These are phyloP conservation scores for Phialocephala sp. DNA, from an alignment of 2,329 filamentous ascomycete species.

Conservation along the genomic window DNA sequence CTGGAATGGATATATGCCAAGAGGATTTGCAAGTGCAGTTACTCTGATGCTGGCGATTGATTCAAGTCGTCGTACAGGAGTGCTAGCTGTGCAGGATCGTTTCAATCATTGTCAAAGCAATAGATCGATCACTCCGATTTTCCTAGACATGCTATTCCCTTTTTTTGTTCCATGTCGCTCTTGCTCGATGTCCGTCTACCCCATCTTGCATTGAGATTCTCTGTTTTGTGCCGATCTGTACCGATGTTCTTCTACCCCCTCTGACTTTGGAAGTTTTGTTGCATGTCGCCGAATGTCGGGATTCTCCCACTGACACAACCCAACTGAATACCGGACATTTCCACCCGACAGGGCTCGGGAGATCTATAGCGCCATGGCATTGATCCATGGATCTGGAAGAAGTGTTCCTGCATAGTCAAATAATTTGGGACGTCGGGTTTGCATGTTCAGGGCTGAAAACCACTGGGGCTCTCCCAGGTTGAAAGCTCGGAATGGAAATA, in stretches of 20 bases:
- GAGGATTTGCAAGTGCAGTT: not conserved
- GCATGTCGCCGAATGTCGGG: not conserved
- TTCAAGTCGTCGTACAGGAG: too few species aligned
- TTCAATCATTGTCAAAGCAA: not conserved
- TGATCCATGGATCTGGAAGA: constrained; percentile 1
- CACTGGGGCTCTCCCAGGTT: not conserved
- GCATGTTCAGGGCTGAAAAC: not conserved
- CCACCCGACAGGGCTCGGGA: not conserved
- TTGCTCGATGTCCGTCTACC: not conserved
- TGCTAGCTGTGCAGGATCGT: too few species aligned
- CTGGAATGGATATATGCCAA: not conserved
- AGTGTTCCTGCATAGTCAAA: not conserved
- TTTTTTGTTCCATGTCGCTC: not conserved
- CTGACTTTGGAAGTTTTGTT: not conserved
- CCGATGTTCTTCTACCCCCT: not conserved
- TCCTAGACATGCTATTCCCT: not conserved
- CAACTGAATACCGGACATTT: not conserved
- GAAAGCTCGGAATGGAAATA: not conserved
- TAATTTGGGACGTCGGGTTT: not conserved
- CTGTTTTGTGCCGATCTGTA: not conserved
- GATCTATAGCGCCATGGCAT: not conserved
- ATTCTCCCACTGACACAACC: not conserved
- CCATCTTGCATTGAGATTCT: not conserved
- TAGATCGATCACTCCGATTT: not conserved
- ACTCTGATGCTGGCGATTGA: not conserved